Evolutionary conservation across 805 yeast species (phyloP).

Genomic region (Metschnikowia kunwiensis): DNA sequence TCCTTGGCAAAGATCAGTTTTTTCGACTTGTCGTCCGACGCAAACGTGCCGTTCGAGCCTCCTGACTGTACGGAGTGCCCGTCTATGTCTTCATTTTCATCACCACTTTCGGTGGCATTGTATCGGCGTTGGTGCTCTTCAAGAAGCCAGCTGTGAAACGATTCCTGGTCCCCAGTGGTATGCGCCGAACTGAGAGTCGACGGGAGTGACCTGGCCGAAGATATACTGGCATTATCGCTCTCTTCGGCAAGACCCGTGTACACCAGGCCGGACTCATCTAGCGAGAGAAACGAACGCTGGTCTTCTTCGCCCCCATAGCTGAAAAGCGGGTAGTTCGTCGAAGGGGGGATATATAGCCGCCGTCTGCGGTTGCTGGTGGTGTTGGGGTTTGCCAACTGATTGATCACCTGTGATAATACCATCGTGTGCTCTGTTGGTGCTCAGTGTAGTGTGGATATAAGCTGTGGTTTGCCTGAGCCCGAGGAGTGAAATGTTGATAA

Average conservation of each 20-base stretch:
- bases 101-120: constrained; percentile 21
- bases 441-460: no score
- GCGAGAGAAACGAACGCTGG: constrained; percentile 42
- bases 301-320: constrained; percentile 44
- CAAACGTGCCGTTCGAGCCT: constrained; percentile 1
- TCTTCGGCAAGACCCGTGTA: constrained; percentile 20
- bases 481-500: no score
- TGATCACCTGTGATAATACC: constrained; percentile 41
- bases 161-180: constrained; percentile 35
- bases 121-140: constrained; percentile 42
- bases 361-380: constrained; percentile 35
- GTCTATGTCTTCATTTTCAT: constrained; percentile 7
- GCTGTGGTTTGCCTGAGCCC: no score
- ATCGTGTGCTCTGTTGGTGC: no score
- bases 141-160: constrained; percentile 42
- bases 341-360: constrained; percentile 42
- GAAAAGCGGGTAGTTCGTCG: constrained; percentile 42
- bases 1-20: constrained; percentile 19
- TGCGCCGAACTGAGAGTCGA: constrained; percentile 37
- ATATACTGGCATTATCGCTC: constrained; percentile 41
- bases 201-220: constrained; percentile 41
- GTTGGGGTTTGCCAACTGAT: constrained; percentile 40
- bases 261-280: constrained; percentile 35
- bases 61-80: constrained; percentile 4
- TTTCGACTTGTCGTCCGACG: constrained; percentile 11